These are phyloP conservation scores for Coemansia sp. DNA, from an alignment of 192 early-diverging fungal genomes.

Conservation along the genomic window DNA sequence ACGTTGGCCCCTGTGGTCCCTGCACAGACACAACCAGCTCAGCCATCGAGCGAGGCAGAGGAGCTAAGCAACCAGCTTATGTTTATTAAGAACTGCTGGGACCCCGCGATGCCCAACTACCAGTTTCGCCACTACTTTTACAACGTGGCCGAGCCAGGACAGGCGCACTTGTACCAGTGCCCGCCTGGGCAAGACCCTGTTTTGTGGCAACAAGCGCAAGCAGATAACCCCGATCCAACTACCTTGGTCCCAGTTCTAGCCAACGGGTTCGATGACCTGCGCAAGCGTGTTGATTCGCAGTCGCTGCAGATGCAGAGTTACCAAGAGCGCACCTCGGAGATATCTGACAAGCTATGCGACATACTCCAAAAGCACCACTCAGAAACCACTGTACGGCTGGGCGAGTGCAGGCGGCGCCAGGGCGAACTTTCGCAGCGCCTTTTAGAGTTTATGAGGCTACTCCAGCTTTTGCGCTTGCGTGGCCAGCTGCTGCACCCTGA, in stretches of 20 bases:
- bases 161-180: slow-evolving; percentile 76
- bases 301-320: slow-evolving; percentile 68
- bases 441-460: slow-evolving; percentile 83
- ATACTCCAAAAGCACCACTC: slow-evolving; percentile 71
- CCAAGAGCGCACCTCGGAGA: slow-evolving; percentile 72
- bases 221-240: slow-evolving; percentile 85
- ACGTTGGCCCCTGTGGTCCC: slow-evolving; percentile 17
- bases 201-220: slow-evolving; percentile 82
- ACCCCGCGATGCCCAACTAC: slow-evolving; percentile 75
- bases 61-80: slow-evolving; percentile 66
- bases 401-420: slow-evolving; percentile 80
- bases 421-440: slow-evolving; percentile 74
- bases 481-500: slow-evolving; percentile 81
- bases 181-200: slow-evolving; percentile 68
- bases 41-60: slow-evolving; percentile 29
- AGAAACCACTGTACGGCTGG: slow-evolving; percentile 71
- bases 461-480: slow-evolving; percentile 82
- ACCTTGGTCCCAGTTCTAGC: slow-evolving; percentile 92
- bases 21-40: slow-evolving; percentile 18
- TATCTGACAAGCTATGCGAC: slow-evolving; percentile 60
- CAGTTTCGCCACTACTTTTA: slow-evolving; percentile 96
- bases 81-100: slow-evolving; percentile 74
- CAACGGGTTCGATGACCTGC: slow-evolving; percentile 87
- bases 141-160: slow-evolving; percentile 88
- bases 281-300: slow-evolving; percentile 83